These are phyloP conservation scores for Microsporum audouinii DNA, from an alignment of 2,329 filamentous ascomycete genomes.

Conservation along the genomic window DNA sequence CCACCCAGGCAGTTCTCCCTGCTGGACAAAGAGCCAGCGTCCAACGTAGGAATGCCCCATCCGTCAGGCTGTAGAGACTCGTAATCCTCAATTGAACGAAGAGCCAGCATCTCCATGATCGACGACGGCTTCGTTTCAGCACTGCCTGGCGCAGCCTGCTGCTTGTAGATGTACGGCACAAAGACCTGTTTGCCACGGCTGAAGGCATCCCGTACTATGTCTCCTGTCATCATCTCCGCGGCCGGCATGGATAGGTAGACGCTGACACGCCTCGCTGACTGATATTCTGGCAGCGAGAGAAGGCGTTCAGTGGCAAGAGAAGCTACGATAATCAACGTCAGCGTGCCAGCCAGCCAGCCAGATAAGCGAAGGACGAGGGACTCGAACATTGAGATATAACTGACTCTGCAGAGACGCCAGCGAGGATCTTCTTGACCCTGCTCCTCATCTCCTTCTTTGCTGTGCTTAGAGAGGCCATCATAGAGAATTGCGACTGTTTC, in stretches of 20 bases:
- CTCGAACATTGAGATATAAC: conserved; percentile 59
- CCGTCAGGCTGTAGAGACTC: conserved; percentile 62
- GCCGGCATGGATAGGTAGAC: conserved; percentile 89
- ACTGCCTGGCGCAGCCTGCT: conserved; percentile 16
- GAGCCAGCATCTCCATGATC: conserved; percentile 90
- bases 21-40: conserved; percentile 49
- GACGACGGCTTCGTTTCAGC: conserved; percentile 42
- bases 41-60: conserved; percentile 91
- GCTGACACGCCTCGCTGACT: conserved; percentile 61
- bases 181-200: conserved; percentile 70
- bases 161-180: conserved; percentile 75
- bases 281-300: conserved; percentile 59
- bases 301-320: conserved; percentile 53
- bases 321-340: conserved; percentile 42
- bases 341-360: neutral
- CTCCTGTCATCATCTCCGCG: conserved; percentile 72
- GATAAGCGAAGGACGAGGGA: neutral
- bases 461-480: conserved; percentile 42
- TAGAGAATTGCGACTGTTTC: neutral
- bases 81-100: conserved; percentile 65
- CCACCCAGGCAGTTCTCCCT: conserved; percentile 65
- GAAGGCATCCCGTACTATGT: conserved; percentile 72
- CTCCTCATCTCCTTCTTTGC: conserved; percentile 68
- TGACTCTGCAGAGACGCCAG: conserved; percentile 49
- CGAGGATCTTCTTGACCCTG: conserved; percentile 56